phyloP scores from a whole-genome alignment of 345 rosid genomes.

The Aethionema arabicum region DNA sequence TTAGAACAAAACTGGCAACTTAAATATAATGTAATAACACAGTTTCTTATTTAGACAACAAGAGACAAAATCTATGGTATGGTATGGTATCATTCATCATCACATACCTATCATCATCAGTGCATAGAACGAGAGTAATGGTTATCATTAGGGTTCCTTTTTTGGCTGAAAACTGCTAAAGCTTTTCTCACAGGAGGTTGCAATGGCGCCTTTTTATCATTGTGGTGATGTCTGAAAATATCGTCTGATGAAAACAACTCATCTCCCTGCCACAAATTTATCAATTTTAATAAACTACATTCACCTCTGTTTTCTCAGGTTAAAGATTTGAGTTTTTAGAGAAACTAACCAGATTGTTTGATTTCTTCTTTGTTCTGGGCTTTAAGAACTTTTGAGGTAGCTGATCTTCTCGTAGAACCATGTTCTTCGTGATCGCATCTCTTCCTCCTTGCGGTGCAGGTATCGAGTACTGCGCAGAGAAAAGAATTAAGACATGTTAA shows the following conservation, averaged over 20 bases:
- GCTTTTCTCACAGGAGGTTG: constrained; percentile 89
- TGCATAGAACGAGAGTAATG: constrained; percentile 74
- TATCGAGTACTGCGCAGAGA: constrained; percentile 62
- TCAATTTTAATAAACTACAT: neutral
- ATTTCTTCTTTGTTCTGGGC: constrained; percentile 86
- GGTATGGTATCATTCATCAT: too few relatives aligned
- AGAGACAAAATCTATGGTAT: too few relatives aligned
- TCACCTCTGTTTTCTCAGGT: neutral
- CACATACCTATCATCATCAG: constrained; percentile 9
- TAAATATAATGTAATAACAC: too few relatives aligned
- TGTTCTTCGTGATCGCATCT: constrained; percentile 76
- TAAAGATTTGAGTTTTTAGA: neutral
- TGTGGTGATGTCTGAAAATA: constrained; percentile 57
- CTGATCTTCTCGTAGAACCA: constrained; percentile 87
- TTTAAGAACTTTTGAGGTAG: constrained; percentile 78
- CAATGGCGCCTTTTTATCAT: constrained; percentile 56
- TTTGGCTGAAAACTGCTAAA: constrained; percentile 76
- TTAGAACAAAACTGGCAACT: too few relatives aligned
- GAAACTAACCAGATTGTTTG: constrained; percentile 54
- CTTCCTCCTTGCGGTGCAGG: constrained; percentile 96
- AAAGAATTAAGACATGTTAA: neutral
- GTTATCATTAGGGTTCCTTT: constrained; percentile 95
- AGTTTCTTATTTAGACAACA: too few relatives aligned
- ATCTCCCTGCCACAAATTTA: constrained; percentile 53
- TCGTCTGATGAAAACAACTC: constrained; percentile 52